Evolutionary conservation across 441 rosid genomes (phyloP), one percentile per base, ranked within the genome.

Genomic region (Arabidopsis hybrid): DNA sequence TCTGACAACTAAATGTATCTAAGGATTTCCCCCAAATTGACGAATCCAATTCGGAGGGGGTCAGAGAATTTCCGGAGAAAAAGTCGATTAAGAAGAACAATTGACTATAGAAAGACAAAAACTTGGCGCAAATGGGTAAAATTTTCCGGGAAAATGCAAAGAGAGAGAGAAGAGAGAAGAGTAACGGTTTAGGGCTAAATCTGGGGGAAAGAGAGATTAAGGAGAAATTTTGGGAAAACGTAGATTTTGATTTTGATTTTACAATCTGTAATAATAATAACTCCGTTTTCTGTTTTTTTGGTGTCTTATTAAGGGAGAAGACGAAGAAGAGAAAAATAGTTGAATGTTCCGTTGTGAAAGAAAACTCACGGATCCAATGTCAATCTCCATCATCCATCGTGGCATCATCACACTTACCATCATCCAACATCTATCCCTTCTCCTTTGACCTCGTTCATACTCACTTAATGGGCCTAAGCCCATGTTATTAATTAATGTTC

Each of bases 171-270:
- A 51, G 32, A 63, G 32, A 62, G 65, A 68, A 8, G 43, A 36
- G 67, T 71, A 72, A 71, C 73, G 80, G 65, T 45, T 58, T 60
- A 50, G 64, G 80, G 77, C 77, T 77, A 77, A 77, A 77, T 77
- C 68, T 67, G 69, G 73, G 61, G 61, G 47, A 13, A 43, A 13
- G 47, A 10, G 16, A 43, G 49, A 67, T 67, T 45, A 68, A 40
- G 55, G 53, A 43, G 66, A 45, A 62, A n/a, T 36, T 17, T 65
- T 3, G 3, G 52, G 79, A 66, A 11, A 39, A 56, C 2, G 50
- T 16, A 1, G 59, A 65, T 57, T 31, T 16, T 8, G 69, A 35
- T 51, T 67, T 38, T n/a, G 73, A 67, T 55, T 53, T 75, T 62
- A 60, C 62, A 42, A 75, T 56, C 73, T 66, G 57, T 65, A 50